Evolutionary conservation across 179 eudicot genomes (phyloP), one percentile per base, ranked within the genome.

Genomic region (Silene noctiflora): DNA sequence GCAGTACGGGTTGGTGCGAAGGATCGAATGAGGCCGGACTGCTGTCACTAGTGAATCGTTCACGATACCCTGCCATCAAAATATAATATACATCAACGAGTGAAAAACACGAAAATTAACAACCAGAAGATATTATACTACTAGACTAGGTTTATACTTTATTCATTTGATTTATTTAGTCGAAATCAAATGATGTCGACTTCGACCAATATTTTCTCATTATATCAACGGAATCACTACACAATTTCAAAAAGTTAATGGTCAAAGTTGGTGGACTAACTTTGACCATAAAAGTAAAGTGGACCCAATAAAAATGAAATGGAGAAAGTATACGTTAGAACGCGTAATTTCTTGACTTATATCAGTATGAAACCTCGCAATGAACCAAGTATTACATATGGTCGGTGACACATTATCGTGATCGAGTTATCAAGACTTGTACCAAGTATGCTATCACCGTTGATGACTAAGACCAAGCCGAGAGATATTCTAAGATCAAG

Each of bases 1-100:
- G 75, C 91, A 89, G 73, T 85, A 85, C 0, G 98, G 98, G 71
- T 88, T 88, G 70, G 88, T 88, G 12, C 96, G 89, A 3, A 89
- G 83, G 35, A 83, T 84, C 24, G 87, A 84, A 72, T 86, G 89
- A 31, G 92, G 86, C 72, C 89, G 83, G 10, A 91, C 83, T 16
- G 91, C 91, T 51, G 84, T 76, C 9, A 86, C 87, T 75, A 93
- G 64, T 17, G 83, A 79, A 2, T 82, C 82, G n/a, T 87, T 83
- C 42, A 91, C 63, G 35, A 85, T 48, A 25, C 94, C 93, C 96
- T 90, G 88, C 65, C 70, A 73, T 64, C 48, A 22, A 46, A 1
- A 20, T 5, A 14, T 39, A 48, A 10, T 60, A 51, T 44, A n/a
- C 1, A 4, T 3, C 19, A 12, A 25, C 16, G 29, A 25, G 67